Evolutionary conservation across 2,329 filamentous ascomycete species (phyloP), one percentile per base, ranked within the genome.

Genomic region (Aspergillus aculeatinus): DNA sequence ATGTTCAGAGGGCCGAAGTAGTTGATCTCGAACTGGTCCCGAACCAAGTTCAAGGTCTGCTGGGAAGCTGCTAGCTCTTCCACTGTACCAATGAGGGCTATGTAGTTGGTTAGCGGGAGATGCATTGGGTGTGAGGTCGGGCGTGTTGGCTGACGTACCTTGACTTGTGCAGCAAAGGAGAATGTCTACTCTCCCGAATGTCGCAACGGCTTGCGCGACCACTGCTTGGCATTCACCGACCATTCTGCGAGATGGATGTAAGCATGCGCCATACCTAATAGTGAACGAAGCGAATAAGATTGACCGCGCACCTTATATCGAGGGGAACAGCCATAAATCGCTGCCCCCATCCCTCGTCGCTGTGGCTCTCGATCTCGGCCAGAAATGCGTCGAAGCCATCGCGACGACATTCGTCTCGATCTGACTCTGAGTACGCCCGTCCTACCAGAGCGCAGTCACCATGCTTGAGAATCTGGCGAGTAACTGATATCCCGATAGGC

Each of bases 1-100:
- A 96, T 91, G 77, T 98, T 98, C 74, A 98, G 89, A 60, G 96
- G 92, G 0, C 91, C 92, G 76, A 98, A 98, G 81, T 96, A 98
- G 69, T 96, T 92, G 64, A 87, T 88, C 75, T 98, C 94, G 74
- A 98, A 97, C 74, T 97, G 94, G 70, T 96, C 91, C 62, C 90
- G 87, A 39, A 96, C 89, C 19, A 97, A 84, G 60, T 89, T 92
- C 67, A 89, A 84, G 1, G 91, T 92, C 48, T 87, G 84, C 4
- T 84, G 83, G 25, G 83, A 88, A 31, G 90, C 89, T 0, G 89
- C 88, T 27, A 97, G 81, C 76, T 99, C 95, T 77, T 98, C 95
- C 7, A 98, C 89, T 0, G 92, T 90, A 47, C 94, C 95, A 35
- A 98, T 87, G 33, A 97, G 86, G 64, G 92, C 91, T 92, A 60